Base-by-base conservation (phyloP, 2,329 filamentous ascomycete genomes). In the Diaporthe citrichinensis region DNA sequence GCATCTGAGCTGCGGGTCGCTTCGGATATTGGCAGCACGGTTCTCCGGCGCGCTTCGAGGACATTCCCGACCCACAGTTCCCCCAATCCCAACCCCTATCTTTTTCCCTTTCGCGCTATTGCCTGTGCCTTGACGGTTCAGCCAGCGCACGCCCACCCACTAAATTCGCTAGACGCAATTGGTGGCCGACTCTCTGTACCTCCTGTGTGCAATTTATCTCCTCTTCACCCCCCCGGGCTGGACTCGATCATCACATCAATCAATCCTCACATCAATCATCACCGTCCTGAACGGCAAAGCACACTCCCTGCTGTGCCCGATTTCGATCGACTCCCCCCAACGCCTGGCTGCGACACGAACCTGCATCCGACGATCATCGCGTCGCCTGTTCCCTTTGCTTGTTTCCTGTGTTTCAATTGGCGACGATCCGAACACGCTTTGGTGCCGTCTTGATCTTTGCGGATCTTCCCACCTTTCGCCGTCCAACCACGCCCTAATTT, bases 81-180 rank as follows among this genome's bases (percentile, higher is more conserved):
- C 58, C 74, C 72, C 74, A 75, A 72, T 72, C 74, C 74, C 73
- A 74, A 76, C 71, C 76, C 74, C 74, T 77, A 76, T 77, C 71
- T 73, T 74, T 74, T 72, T 76, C 49, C 46, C 46, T 71, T 39
- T 59, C 39, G 75, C 75, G 73, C 75, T 75, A 76, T 41, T 75
- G 73, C 55, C 75, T 65, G 71, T 74, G 74, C 76, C 76, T 77
- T 77, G 76, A 77, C 76, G 76, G 76, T 74, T 74, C 76, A 28
- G 74, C 74, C 71, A 76, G 76, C 72, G 71, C 74, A 74, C 74
- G 65, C 74, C 76, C 72, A 77, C 58, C 65, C 76, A 71, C 69
- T 75, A 71, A 71, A 77, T 74, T 76, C 74, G 74, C 76, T 77
- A 74, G 76, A 77, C 74, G 76, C 76, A 77, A 76, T 76, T 72